Evolutionary conservation across 768 basidiomycete genomes (phyloP), one percentile per base, ranked within the genome.

Genomic region (Amanita subjunquillea): DNA sequence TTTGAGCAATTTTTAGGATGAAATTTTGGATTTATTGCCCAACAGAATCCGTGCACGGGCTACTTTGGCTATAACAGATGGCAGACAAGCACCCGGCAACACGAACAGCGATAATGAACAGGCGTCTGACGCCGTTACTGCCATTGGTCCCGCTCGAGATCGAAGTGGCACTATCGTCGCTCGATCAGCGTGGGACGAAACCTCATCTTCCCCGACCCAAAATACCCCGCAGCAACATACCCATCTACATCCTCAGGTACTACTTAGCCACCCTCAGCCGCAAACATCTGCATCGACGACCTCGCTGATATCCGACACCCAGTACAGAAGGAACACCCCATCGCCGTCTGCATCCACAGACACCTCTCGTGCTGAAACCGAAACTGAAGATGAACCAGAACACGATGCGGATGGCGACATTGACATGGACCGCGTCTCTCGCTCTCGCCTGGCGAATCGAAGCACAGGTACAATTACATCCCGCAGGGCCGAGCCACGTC

Each of bases 321-420:
- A 39, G 37, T 63, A 22, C 62, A 59, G 17, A 60, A 62, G 10
- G 57, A 58, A 42, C 37, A 61, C 62, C 37, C 68, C 59, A 4
- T 76, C 76, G 0, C 73, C 75, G 4, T 69, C 72, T 10, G 59
- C 64, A 3, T 67, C 67, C 2, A 66, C 66, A 0, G 68, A 70
- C 30, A 76, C 72, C n/a, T 81, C 82, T 0, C 70, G 83, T 10
- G 73, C 82, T 0, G 83, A 86, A 53, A 84, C 85, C 0, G 87
- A 90, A 67, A 84, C 86, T 0, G 88, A 93, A 62, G 85, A 86
- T 47, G 86, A 87, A 43, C 82, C 74, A 23, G 86, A 87, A 49
- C 75, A 72, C 1, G 84, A 90, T 58, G 80, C 76, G 29, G 83
- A 85, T 47, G 80, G 73, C 17, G 85, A 81, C 56, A 68, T 72